A percentile compares a stretch with the other conserved stretches of the same genome.
phyloP scores from a whole-genome alignment of 2,329 filamentous ascomycete genomes.

The Rhytidhysteron rufulum region DNA sequence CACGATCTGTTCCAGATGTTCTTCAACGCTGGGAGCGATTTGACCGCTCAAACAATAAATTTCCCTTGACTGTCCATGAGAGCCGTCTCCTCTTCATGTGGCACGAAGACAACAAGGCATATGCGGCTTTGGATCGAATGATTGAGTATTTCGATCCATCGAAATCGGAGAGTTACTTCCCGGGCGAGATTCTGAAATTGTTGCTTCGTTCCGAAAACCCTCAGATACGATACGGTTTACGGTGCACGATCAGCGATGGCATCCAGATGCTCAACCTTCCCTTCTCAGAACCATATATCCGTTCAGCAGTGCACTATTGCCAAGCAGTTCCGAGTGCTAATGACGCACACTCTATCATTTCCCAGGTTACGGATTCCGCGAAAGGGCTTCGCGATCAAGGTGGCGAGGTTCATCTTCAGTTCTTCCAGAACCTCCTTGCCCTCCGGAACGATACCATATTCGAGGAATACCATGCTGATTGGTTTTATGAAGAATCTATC shows the following conservation, averaged over 20 bases:
- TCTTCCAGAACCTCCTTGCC: slow-evolving; percentile 21
- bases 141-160: slow-evolving; percentile 28
- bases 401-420: slow-evolving; percentile 22
- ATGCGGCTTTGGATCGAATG: slow-evolving; percentile 31
- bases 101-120: slow-evolving; percentile 25
- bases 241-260: slow-evolving; percentile 26
- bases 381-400: slow-evolving; percentile 15
- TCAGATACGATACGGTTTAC: slow-evolving; percentile 13
- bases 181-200: slow-evolving; percentile 30
- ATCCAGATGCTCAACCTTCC: slow-evolving; percentile 19
- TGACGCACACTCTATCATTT: slow-evolving; percentile 17
- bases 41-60: slow-evolving; percentile 19
- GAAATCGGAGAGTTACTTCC: slow-evolving; percentile 28
- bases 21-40: slow-evolving; percentile 17
- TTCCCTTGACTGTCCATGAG: slow-evolving; percentile 25
- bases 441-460: slow-evolving; percentile 19
- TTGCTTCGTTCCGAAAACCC: slow-evolving; percentile 22
- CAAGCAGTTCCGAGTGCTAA: slow-evolving; percentile 14
- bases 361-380: slow-evolving; percentile 15
- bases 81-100: slow-evolving; percentile 18
- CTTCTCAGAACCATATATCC: slow-evolving; percentile 28
- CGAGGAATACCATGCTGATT: slow-evolving; percentile 13
- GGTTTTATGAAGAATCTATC: slow-evolving; percentile 21
- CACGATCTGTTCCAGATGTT: slow-evolving; percentile 7
- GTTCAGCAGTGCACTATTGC: slow-evolving; percentile 28